Evolutionary conservation across 805 yeast genomes (phyloP).

Genomic region (Grigorovia humatica): DNA sequence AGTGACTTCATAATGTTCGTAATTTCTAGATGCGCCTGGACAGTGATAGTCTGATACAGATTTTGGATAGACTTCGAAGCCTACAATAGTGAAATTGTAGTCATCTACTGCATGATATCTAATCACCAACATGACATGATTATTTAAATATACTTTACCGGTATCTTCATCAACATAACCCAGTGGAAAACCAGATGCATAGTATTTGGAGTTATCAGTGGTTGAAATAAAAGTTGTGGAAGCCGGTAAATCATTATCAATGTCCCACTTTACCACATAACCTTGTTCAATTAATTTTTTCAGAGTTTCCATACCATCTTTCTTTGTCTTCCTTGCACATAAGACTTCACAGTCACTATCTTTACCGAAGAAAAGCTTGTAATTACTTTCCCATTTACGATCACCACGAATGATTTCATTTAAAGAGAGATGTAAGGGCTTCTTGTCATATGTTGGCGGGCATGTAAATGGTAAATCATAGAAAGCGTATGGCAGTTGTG

Average conservation of each 20-base stretch:
- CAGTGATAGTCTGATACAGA: constrained; percentile 60
- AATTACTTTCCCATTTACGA: constrained; percentile 65
- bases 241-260: constrained; percentile 72
- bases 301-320: constrained; percentile 43
- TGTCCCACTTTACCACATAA: constrained; percentile 72
- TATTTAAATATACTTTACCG: constrained; percentile 55
- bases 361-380: constrained; percentile 49
- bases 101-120: constrained; percentile 50
- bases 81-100: constrained; percentile 55
- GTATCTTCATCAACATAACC: constrained; percentile 49
- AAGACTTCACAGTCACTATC: constrained; percentile 56
- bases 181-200: constrained; percentile 78
- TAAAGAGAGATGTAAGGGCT: constrained; percentile 55
- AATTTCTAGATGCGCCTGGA: constrained; percentile 62
- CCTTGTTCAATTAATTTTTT: constrained; percentile 53
- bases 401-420: constrained; percentile 78
- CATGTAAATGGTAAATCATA: constrained; percentile 75
- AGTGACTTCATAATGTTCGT: constrained; percentile 44
- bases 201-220: constrained; percentile 52
- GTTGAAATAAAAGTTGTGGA: constrained; percentile 70
- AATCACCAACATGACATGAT: constrained; percentile 73
- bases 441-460: constrained; percentile 45
- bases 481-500: constrained; percentile 68
- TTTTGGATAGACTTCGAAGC: constrained; percentile 82
- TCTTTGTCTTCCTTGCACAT: constrained; percentile 56